Conservation (phyloP, 768 basidiomycete genomes). For the Suillus subalutaceus region DNA sequence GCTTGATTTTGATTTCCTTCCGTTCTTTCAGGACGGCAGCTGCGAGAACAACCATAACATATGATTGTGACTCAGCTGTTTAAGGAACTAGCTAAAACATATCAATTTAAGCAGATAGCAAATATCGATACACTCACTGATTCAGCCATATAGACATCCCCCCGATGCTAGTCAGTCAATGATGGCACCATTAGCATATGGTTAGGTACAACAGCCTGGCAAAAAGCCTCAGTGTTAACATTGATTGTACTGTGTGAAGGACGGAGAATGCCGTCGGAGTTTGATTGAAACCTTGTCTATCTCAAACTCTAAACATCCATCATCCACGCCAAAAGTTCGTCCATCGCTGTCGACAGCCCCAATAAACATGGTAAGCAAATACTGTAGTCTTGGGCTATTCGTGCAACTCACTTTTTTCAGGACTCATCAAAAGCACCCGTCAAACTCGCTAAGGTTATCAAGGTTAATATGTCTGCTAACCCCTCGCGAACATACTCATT, state of each 20-base stretch:
- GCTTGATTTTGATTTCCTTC: too few relatives aligned
- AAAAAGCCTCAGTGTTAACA: too few relatives aligned
- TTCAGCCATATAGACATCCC: too few relatives aligned
- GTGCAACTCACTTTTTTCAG: slow-evolving; percentile 35
- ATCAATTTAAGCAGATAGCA: too few relatives aligned
- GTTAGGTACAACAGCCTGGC: too few relatives aligned
- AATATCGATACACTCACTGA: too few relatives aligned
- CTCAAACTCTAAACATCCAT: slow-evolving; percentile 9
- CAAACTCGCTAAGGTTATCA: slow-evolving; percentile 97
- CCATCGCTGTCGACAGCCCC: slow-evolving; percentile 9
- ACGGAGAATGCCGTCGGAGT: slow-evolving; percentile 12
- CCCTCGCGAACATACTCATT: background rate
- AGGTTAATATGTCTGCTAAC: slow-evolving; percentile 53
- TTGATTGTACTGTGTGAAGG: background rate
- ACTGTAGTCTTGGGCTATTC: background rate
- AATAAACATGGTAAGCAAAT: slow-evolving; percentile 13
- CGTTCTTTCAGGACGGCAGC: too few relatives aligned
- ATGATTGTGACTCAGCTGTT: too few relatives aligned
- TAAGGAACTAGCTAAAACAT: too few relatives aligned
- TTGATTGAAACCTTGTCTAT: slow-evolving; percentile 11
- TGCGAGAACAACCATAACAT: too few relatives aligned
- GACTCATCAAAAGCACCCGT: slow-evolving; percentile 90
- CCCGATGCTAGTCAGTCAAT: too few relatives aligned
- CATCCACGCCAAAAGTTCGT: slow-evolving; percentile 12
- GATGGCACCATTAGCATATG: too few relatives aligned